These are phyloP conservation scores for Athelia psychrophila DNA, from an alignment of 1,284 basidiomycete genomes.

Conservation along the genomic window DNA sequence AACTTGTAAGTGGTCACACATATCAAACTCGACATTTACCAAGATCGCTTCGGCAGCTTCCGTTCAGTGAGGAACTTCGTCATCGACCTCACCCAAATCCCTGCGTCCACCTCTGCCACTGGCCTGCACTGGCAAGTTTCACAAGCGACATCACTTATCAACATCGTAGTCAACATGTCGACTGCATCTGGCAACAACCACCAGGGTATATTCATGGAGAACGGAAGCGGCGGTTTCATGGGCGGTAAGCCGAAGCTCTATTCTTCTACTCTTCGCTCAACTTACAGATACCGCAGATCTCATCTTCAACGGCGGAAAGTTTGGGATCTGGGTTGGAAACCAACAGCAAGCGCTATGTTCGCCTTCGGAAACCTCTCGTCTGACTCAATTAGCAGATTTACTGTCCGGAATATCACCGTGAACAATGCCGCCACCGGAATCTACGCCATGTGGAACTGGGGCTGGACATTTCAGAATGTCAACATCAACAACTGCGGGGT, in stretches of 20 bases:
- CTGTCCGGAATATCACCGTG: constrained; percentile 51
- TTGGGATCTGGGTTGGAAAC: constrained; percentile 47
- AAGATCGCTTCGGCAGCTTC: constrained; percentile 15
- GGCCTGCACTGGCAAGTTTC: constrained; percentile 51
- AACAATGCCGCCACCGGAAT: constrained; percentile 40
- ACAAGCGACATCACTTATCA: constrained; percentile 48
- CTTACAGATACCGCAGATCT: constrained; percentile 32
- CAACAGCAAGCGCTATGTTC: constrained; percentile 37
- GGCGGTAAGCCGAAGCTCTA: constrained; percentile 40
- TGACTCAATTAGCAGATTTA: constrained; percentile 38
- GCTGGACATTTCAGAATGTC: constrained; percentile 60
- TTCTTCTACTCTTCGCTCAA: constrained; percentile 1
- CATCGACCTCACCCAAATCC: constrained; percentile 37
- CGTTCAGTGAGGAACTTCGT: constrained; percentile 40
- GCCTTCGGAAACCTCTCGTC: background rate
- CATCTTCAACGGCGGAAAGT: constrained; percentile 47
- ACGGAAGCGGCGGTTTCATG: constrained; percentile 60
- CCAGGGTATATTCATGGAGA: constrained; percentile 40
- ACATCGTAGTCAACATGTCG: constrained; percentile 47
- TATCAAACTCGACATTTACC: background rate
- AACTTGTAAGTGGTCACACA: background rate
- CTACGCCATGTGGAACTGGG: constrained; percentile 54
- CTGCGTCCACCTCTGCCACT: constrained; percentile 30
- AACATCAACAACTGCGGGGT: constrained; percentile 59
- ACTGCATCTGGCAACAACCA: constrained; percentile 35